Evolutionary conservation across 805 yeast genomes (phyloP).

Genomic region (Nakazawaea anatomiae): DNA sequence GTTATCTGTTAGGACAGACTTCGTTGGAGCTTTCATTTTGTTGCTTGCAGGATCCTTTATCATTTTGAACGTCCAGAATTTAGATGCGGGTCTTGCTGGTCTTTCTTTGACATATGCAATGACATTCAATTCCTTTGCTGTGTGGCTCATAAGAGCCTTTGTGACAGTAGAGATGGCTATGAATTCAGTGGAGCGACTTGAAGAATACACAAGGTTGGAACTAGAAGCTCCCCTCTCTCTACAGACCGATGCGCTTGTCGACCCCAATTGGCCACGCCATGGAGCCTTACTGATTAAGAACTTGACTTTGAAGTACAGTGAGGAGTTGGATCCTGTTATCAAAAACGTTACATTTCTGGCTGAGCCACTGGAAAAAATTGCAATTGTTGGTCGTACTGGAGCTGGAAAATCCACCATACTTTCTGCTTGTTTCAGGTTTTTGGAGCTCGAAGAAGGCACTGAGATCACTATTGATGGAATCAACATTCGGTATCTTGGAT

Average conservation of each 20-base stretch:
- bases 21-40: slow-evolving; percentile 74
- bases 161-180: slow-evolving; percentile 90
- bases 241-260: slow-evolving; percentile 26
- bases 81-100: slow-evolving; percentile 81
- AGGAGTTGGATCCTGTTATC: slow-evolving; percentile 64
- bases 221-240: slow-evolving; percentile 72
- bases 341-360: slow-evolving; percentile 50
- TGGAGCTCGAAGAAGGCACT: slow-evolving; percentile 56
- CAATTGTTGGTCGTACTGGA: slow-evolving; percentile 87
- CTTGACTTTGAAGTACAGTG: slow-evolving; percentile 67
- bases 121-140: slow-evolving; percentile 76
- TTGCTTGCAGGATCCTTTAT: slow-evolving; percentile 67
- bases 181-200: slow-evolving; percentile 83
- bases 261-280: slow-evolving; percentile 47
- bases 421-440: slow-evolving; percentile 66
- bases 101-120: slow-evolving; percentile 78
- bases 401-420: slow-evolving; percentile 80
- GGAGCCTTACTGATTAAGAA: slow-evolving; percentile 56
- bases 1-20: slow-evolving; percentile 83
- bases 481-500: slow-evolving; percentile 51
- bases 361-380: slow-evolving; percentile 66
- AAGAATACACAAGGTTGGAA: slow-evolving; percentile 64
- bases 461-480: slow-evolving; percentile 57
- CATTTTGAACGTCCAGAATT: slow-evolving; percentile 51
- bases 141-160: slow-evolving; percentile 91